Percentiles rank a stretch among this genome's conserved stretches.
phyloP scores from a whole-genome alignment of 169 alveolate genomes.

The Eimeria necatrix region DNA sequence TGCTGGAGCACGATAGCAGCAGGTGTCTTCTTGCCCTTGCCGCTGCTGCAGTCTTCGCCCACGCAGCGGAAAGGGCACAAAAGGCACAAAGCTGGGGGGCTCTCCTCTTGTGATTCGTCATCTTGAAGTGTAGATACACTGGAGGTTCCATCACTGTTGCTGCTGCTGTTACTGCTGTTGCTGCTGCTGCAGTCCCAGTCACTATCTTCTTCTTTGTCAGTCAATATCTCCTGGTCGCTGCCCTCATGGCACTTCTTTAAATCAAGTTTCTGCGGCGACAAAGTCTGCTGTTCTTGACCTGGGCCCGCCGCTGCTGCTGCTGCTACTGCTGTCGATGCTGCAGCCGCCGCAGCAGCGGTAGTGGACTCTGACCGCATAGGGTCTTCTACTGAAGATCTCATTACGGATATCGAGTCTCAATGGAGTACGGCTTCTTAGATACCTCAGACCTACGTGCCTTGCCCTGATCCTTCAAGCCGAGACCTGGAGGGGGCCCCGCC shows the following conservation, averaged over 20 bases:
- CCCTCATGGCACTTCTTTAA: neutral
- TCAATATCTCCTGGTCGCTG: neutral
- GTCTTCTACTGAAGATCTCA: neutral
- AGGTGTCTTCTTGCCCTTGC: neutral
- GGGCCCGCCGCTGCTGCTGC: no score
- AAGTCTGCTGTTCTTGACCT: neutral
- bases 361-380: neutral
- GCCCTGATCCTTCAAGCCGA: no score
- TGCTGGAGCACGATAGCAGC: constrained; percentile 29
- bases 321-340: neutral
- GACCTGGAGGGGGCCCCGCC: no score
- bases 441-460: no score
- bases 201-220: neutral
- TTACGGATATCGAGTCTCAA: no score
- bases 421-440: no score
- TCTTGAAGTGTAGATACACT: constrained; percentile 13
- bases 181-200: constrained; percentile 13
- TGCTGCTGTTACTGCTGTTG: constrained; percentile 2
- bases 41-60: neutral
- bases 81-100: constrained; percentile 12
- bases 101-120: constrained; percentile 19
- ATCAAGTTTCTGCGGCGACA: neutral
- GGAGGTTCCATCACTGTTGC: constrained; percentile 5
- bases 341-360: neutral
- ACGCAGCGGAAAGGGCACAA: neutral